Conservation (phyloP, 495 filamentous ascomycete genomes). For the Xylaria palmicola region DNA sequence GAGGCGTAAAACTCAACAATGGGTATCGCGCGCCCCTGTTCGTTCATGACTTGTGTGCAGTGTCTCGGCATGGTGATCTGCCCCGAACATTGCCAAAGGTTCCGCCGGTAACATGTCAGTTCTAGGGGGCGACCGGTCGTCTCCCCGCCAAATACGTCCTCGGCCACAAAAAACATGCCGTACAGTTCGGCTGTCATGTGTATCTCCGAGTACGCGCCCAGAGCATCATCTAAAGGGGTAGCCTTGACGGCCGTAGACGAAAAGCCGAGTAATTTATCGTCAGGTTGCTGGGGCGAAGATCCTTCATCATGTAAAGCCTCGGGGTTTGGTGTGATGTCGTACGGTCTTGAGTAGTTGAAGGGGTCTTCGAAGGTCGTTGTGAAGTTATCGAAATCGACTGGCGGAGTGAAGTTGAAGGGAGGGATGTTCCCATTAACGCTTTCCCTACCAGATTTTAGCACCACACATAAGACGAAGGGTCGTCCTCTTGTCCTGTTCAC, state of each 20-base stretch:
- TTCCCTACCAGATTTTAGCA: constrained; percentile 34
- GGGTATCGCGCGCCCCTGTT: constrained; percentile 72
- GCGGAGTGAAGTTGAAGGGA: constrained; percentile 51
- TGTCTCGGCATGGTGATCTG: constrained; percentile 73
- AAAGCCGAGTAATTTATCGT: constrained; percentile 81
- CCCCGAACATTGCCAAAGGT: constrained; percentile 86
- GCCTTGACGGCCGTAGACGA: constrained; percentile 67
- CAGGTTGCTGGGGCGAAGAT: constrained; percentile 53
- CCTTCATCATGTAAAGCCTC: constrained; percentile 32
- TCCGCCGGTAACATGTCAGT: constrained; percentile 87
- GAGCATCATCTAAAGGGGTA: constrained; percentile 60
- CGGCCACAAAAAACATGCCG: constrained; percentile 94
- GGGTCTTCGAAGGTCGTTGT: constrained; percentile 66
- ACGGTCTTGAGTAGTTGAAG: constrained; percentile 57
- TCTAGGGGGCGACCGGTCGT: constrained; percentile 64
- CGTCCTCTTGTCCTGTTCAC: neutral
- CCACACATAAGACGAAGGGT: neutral
- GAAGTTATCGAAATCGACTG: constrained; percentile 57
- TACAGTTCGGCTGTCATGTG: constrained; percentile 80
- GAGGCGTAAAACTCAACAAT: constrained; percentile 73
- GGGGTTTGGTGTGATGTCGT: constrained; percentile 42
- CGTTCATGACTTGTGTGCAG: constrained; percentile 71
- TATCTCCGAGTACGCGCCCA: constrained; percentile 54
- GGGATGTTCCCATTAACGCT: constrained; percentile 43
- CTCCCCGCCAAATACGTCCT: constrained; percentile 57